Evolutionary conservation across 1,284 basidiomycete genomes (phyloP), one percentile per base, ranked within the genome.

Genomic region (Boletus semigastroideus): DNA sequence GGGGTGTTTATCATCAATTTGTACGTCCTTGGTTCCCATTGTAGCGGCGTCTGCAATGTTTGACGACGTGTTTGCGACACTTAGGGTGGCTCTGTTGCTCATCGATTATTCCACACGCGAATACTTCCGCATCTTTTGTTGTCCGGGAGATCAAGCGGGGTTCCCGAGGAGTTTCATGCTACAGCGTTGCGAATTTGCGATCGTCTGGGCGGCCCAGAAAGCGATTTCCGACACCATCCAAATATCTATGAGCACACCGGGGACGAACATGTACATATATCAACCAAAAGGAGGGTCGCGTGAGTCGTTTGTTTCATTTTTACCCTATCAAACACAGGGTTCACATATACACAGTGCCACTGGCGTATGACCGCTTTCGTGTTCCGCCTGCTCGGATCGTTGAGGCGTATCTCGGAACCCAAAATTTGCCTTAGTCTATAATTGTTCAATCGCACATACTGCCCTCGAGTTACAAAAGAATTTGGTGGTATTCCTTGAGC

Each of bases 1-100:
- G 89, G 25, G 87, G 84, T 2, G 78, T 90, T 12, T 90, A 82
- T 62, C 81, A 86, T 60, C 87, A 92, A 73, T 88, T 84, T 66
- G 89, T 91, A 61, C 59, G 87, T 80, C 14, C 43, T 48, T 31
- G 30, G 46, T 36, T 54, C 48, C n/a, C 16, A 30, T 40, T 33
- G n/a, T 42, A 11, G 14, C n/a, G 22, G 22, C 10, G 6, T 44
- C 37, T 33, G 19, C 36, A 33, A 16, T 39, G 2, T 28, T 38
- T 61, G 42, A 53, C 14, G 17, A 25, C n/a, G n/a, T n/a, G n/a
- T n/a, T 40, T 1, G 33, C 5, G 37, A 17, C 25, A 10, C 30
- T 16, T 42, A 68, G 67, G 67, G 67, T 57, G 67, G 70, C 7
- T 66, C 70, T 13, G 64, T 67, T 47, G 52, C 67, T 36, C 70